Evolutionary conservation across 345 rosid genomes (phyloP).

Genomic region (Clausena lansium): DNA sequence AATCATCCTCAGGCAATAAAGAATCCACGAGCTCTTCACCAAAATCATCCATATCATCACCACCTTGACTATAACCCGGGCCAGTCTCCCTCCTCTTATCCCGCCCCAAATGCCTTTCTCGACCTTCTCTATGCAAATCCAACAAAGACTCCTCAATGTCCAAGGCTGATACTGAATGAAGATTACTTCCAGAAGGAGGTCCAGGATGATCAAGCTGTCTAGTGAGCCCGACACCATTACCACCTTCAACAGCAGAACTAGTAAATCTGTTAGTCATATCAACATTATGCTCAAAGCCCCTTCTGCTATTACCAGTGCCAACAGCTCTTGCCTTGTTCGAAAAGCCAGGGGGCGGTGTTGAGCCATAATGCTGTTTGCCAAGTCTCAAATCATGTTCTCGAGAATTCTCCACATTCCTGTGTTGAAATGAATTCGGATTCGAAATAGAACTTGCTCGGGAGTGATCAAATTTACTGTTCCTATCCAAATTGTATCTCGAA

Average conservation of each 20-base stretch:
- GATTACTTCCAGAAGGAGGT: conserved; percentile 48
- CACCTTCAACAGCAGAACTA: conserved; percentile 10
- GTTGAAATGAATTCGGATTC: conserved; percentile 25
- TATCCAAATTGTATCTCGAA: conserved; percentile 31
- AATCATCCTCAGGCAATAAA: conserved; percentile 53
- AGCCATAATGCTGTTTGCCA: conserved; percentile 39
- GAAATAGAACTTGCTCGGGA: conserved; percentile 25
- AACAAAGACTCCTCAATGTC: conserved; percentile 43
- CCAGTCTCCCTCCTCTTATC: conserved; percentile 28
- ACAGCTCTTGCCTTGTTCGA: conserved; percentile 26
- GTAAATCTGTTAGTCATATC: conserved; percentile 26
- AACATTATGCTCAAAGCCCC: conserved; percentile 32
- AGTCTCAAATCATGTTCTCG: conserved; percentile 29
- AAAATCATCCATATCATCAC: conserved; percentile 39
- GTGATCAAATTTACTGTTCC: conserved; percentile 34
- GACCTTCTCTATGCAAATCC: conserved; percentile 35
- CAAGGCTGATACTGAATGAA: conserved; percentile 49
- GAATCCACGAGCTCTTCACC: conserved; percentile 55
- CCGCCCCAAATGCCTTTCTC: conserved; percentile 20
- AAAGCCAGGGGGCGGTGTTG: conserved; percentile 51
- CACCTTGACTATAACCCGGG: conserved; percentile 13
- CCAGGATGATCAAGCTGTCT: conserved; percentile 71
- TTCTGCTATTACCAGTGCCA: conserved; percentile 35
- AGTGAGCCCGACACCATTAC: conserved; percentile 35
- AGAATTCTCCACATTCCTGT: conserved; percentile 29